Evolutionary conservation across 169 alveolate species (phyloP).

Genomic region (Babesia bigemina): DNA sequence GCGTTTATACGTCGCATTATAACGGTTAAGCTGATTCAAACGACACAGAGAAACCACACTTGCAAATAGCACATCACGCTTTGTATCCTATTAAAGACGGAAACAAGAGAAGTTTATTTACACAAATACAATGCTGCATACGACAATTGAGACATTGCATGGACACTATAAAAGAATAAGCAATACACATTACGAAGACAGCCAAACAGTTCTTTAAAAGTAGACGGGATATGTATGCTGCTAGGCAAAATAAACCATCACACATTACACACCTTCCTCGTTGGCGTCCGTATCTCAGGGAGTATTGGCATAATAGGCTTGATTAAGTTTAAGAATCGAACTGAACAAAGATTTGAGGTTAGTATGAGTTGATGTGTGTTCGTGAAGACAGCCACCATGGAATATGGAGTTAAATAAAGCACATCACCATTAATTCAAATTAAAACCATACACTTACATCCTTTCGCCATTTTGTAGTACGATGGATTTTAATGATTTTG

Average conservation of each 20-base stretch:
- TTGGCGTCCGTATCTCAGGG: slow-evolving; percentile 97
- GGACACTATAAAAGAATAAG: no score
- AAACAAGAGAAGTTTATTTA: no score
- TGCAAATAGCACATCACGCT: neutral
- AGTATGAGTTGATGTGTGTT: neutral
- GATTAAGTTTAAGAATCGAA: slow-evolving; percentile 92
- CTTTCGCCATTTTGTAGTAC: slow-evolving; percentile 64
- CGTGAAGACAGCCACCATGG: neutral
- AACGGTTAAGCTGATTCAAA: no score
- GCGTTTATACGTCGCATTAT: no score
- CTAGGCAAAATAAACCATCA: neutral
- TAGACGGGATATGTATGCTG: neutral
- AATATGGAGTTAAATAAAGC: neutral
- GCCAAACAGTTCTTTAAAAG: no score
- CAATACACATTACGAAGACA: no score
- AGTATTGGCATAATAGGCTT: slow-evolving; percentile 95
- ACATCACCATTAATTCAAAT: neutral
- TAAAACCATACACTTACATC: slow-evolving; percentile 55
- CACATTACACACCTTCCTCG: slow-evolving; percentile 85
- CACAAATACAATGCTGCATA: no score
- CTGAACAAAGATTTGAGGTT: slow-evolving; percentile 47
- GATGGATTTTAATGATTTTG: neutral
- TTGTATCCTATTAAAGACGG: no score
- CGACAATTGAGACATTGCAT: no score
- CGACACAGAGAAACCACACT: no score